Evolutionary conservation across 441 rosid species (phyloP).

Genomic region (Sinapis alba): DNA sequence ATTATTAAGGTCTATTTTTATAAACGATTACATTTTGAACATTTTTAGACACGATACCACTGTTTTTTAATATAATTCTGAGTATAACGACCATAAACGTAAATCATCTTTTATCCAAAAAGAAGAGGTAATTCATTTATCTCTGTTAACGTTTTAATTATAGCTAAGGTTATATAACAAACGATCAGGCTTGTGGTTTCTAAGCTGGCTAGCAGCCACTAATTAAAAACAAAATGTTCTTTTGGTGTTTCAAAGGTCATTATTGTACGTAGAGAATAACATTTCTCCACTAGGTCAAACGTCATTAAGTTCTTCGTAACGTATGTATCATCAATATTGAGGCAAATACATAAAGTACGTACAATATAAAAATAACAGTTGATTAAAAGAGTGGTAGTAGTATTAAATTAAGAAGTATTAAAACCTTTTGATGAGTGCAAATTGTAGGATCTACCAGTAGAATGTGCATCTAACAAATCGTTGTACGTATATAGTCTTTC

Average conservation of each 20-base stretch:
- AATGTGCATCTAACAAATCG: slow-evolving; percentile 18
- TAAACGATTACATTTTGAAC: not conserved
- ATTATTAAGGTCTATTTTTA: not conserved
- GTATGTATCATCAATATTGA: not conserved
- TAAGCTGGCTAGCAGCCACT: slow-evolving; percentile 18
- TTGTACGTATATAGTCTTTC: not conserved
- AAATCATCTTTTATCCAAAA: not conserved
- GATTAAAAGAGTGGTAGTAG: not conserved
- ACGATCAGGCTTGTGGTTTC: slow-evolving; percentile 1
- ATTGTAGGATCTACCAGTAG: not conserved
- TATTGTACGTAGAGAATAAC: slow-evolving; percentile 6
- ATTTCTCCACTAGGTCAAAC: not conserved
- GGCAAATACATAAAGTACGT: not conserved
- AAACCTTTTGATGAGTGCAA: not conserved
- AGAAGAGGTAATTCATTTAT: not conserved
- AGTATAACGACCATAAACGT: not conserved
- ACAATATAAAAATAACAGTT: not conserved
- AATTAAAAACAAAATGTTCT: slow-evolving; percentile 8
- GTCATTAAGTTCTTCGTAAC: not conserved
- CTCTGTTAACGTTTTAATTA: not conserved
- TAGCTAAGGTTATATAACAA: not conserved
- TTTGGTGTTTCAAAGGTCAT: slow-evolving; percentile 32
- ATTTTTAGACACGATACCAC: not conserved
- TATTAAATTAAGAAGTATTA: not conserved
- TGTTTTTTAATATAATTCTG: not conserved